Conservation (phyloP, 352 stramenopile species). For the Phytophthora kernoviae region DNA sequence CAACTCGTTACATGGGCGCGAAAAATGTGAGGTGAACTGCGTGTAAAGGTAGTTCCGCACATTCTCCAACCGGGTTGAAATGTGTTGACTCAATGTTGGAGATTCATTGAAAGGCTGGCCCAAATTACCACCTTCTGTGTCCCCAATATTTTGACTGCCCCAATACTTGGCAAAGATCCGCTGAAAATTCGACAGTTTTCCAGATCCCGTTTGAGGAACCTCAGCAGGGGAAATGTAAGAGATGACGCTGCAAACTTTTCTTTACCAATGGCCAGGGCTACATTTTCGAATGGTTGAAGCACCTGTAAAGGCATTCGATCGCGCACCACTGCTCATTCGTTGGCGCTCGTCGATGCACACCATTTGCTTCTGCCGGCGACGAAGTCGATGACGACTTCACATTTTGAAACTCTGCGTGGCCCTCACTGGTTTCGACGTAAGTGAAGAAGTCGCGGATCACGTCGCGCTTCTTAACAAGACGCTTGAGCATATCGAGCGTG, state of each 20-base stretch:
- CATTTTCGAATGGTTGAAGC: slow-evolving; percentile 55
- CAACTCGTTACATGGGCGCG: slow-evolving; percentile 37
- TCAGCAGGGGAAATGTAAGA: slow-evolving; percentile 44
- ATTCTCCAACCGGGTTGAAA: slow-evolving; percentile 36
- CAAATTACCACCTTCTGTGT: background rate
- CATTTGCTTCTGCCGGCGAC: slow-evolving; percentile 6
- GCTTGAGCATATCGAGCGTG: slow-evolving; percentile 56
- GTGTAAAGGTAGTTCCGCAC: slow-evolving; percentile 42
- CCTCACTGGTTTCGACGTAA: slow-evolving; percentile 45
- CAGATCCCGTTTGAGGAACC: slow-evolving; percentile 52
- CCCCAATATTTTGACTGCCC: slow-evolving; percentile 4
- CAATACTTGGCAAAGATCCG: slow-evolving; percentile 40
- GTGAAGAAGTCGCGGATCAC: slow-evolving; percentile 56
- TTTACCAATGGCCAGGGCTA: slow-evolving; percentile 44
- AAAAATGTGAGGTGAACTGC: slow-evolving; percentile 45
- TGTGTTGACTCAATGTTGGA: slow-evolving; percentile 26
- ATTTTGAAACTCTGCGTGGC: slow-evolving; percentile 40
- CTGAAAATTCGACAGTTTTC: slow-evolving; percentile 53
- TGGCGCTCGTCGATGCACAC: slow-evolving; percentile 27
- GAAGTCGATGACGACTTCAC: slow-evolving; percentile 13
- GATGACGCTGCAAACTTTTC: slow-evolving; percentile 49
- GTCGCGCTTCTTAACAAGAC: slow-evolving; percentile 42
- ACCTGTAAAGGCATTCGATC: slow-evolving; percentile 48
- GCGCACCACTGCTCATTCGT: slow-evolving; percentile 43
- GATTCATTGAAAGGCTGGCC: slow-evolving; percentile 15